Conservation (phyloP, 345 rosid genomes). For the Kernera saxatilis region DNA sequence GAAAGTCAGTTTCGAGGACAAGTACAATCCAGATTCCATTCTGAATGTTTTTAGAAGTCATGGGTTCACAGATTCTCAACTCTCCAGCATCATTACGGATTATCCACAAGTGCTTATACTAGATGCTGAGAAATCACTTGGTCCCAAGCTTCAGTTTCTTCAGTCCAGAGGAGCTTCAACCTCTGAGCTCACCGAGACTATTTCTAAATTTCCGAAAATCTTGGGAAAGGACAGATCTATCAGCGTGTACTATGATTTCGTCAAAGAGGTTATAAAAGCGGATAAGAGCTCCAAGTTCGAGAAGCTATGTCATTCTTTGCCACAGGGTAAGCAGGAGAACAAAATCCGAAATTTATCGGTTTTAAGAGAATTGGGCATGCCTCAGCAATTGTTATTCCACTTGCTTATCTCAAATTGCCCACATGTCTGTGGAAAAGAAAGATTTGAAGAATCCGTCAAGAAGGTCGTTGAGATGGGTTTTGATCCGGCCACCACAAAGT, state of each 20-base stretch:
- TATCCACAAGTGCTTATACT: not conserved
- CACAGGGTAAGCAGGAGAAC: not conserved
- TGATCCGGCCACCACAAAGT: not conserved
- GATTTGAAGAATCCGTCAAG: conserved; percentile 5
- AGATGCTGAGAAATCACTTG: not conserved
- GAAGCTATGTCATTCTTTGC: not conserved
- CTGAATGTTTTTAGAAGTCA: not conserved
- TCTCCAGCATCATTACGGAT: not conserved
- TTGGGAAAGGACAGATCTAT: not conserved
- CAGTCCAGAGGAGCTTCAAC: conserved; percentile 14
- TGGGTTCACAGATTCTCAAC: not conserved
- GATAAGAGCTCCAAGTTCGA: not conserved
- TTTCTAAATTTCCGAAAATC: conserved; percentile 7
- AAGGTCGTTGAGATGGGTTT: conserved; percentile 17
- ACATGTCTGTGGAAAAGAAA: not conserved
- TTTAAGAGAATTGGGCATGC: conserved; percentile 21
- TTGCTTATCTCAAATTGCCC: not conserved
- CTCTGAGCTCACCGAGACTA: not conserved
- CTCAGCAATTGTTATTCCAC: not conserved
- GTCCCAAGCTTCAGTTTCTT: not conserved
- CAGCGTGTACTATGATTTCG: conserved; percentile 3
- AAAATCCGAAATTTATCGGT: not conserved
- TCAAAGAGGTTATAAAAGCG: not conserved
- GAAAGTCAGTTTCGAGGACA: not conserved
- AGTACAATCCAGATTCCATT: not conserved